Conservation (phyloP, 441 rosid genomes). For the Euphorbia schlechtendalii region DNA sequence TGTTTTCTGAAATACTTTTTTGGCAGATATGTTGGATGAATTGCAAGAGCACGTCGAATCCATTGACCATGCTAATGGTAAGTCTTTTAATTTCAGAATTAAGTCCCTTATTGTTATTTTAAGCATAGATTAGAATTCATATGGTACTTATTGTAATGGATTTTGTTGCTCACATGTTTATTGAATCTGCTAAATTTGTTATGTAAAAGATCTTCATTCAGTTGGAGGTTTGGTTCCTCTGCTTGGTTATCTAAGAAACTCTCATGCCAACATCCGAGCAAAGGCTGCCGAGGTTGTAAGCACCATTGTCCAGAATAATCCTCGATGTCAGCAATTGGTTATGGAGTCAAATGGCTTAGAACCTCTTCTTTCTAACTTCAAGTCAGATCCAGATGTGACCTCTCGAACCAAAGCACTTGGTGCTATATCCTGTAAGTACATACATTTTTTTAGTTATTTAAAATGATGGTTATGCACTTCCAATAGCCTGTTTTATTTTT, state of each 20-base stretch:
- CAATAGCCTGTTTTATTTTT: background rate
- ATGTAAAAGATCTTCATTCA: conserved; percentile 67
- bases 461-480: no score
- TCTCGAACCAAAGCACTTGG: conserved; percentile 82
- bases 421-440: conserved; percentile 80
- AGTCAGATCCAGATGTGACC: conserved; percentile 57
- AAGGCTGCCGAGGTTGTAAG: conserved; percentile 90
- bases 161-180: no score
- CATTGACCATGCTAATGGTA: conserved; percentile 88
- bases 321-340: conserved; percentile 78
- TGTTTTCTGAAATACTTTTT: background rate
- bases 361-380: conserved; percentile 58
- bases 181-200: no score
- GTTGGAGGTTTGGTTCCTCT: conserved; percentile 92
- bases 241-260: conserved; percentile 59
- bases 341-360: conserved; percentile 95
- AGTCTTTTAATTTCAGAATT: background rate
- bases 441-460: background rate
- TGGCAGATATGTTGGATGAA: conserved; percentile 87
- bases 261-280: conserved; percentile 77
- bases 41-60: conserved; percentile 92
- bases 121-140: background rate
- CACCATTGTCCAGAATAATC: conserved; percentile 95
- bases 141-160: background rate
- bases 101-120: background rate